These are phyloP conservation scores for Venturia oleaginea DNA, from an alignment of 2,329 filamentous ascomycete genomes.

Conservation along the genomic window DNA sequence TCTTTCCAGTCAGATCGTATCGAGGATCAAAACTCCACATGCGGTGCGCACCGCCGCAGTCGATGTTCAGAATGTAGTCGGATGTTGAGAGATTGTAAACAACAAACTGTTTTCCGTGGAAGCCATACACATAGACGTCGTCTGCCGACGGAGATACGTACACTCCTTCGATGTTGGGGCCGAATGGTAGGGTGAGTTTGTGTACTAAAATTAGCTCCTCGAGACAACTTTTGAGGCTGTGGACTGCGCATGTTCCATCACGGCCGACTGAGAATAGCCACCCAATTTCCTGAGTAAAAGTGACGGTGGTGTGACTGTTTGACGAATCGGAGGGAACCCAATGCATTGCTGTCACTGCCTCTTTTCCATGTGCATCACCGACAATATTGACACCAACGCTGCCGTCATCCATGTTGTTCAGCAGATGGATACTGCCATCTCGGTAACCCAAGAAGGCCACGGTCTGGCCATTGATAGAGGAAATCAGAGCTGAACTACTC, in stretches of 20 bases:
- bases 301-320: conserved; percentile 15
- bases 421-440: conserved; percentile 4
- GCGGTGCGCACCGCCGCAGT: conserved; percentile 79
- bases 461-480: background rate
- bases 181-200: conserved; percentile 59
- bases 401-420: background rate
- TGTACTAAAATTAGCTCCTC: conserved; percentile 45
- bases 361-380: conserved; percentile 34
- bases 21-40: conserved; percentile 53
- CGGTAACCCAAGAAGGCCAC: conserved; percentile 6
- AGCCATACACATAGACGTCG: conserved; percentile 68
- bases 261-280: conserved; percentile 64
- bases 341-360: conserved; percentile 61
- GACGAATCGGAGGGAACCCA: conserved; percentile 29
- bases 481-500: background rate
- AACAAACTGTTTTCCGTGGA: conserved; percentile 69
- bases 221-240: conserved; percentile 26
- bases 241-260: conserved; percentile 67
- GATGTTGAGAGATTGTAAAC: conserved; percentile 69
- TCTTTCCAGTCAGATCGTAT: conserved; percentile 20
- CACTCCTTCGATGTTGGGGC: conserved; percentile 65
- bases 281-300: conserved; percentile 17
- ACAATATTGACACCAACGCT: background rate
- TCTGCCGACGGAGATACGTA: conserved; percentile 44
- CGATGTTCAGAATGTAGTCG: conserved; percentile 59